These are phyloP conservation scores for Claviceps sp. DNA, from an alignment of 2,329 filamentous ascomycete species.

Conservation along the genomic window DNA sequence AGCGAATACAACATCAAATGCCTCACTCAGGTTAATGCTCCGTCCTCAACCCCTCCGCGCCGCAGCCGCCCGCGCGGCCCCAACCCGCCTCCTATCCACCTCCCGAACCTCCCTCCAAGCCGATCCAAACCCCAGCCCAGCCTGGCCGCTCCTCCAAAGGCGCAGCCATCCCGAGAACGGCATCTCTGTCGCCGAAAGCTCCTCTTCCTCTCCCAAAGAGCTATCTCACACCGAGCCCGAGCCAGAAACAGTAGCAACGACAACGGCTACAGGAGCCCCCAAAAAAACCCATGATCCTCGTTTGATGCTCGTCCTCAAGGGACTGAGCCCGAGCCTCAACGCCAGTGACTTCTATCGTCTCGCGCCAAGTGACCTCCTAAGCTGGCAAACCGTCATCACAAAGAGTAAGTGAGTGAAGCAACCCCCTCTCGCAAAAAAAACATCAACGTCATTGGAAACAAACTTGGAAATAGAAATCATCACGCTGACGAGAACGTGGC, in stretches of 20 bases:
- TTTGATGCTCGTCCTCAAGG: slow-evolving; percentile 41
- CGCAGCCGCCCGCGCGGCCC: slow-evolving; percentile 10
- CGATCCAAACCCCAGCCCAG: background rate
- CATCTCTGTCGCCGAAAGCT: background rate
- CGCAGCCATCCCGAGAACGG: background rate
- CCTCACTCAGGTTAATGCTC: slow-evolving; percentile 14
- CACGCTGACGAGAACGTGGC: background rate
- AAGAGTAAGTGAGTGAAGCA: slow-evolving; percentile 28
- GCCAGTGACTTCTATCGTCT: slow-evolving; percentile 61
- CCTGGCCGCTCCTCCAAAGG: slow-evolving; percentile 6
- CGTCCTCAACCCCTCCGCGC: slow-evolving; percentile 15
- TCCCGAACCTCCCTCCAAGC: background rate
- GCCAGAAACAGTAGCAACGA: background rate
- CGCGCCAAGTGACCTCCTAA: slow-evolving; percentile 49
- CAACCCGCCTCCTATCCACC: background rate
- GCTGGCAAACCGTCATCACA: slow-evolving; percentile 51
- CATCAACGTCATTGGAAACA: background rate
- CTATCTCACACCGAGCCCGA: background rate
- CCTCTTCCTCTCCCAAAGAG: background rate
- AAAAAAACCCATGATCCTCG: slow-evolving; percentile 1
- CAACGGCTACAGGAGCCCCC: background rate
- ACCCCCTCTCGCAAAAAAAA: background rate
- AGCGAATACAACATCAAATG: background rate
- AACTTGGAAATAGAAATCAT: background rate
- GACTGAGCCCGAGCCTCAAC: slow-evolving; percentile 44